Evolutionary conservation across 306 rosid genomes (phyloP).

Genomic region (Pachyrhizus erosus): DNA sequence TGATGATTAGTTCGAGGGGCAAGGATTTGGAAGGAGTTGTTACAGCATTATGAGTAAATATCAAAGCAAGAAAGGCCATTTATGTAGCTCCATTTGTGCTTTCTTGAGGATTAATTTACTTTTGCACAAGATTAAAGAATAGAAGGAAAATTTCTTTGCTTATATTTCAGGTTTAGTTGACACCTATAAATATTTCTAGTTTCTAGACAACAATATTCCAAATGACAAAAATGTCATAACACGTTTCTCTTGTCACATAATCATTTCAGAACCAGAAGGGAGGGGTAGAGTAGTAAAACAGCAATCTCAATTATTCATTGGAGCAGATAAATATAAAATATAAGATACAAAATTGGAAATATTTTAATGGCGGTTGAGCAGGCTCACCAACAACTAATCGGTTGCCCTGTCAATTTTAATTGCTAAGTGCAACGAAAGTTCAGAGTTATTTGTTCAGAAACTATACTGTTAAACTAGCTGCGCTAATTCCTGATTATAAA

Average conservation of each 20-base stretch:
- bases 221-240: constrained; percentile 42
- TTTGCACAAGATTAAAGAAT: neutral
- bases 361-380: constrained; percentile 44
- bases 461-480: constrained; percentile 38
- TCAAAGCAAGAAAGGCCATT: constrained; percentile 54
- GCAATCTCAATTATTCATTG: constrained; percentile 3
- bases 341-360: too few species aligned
- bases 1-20: constrained; percentile 43
- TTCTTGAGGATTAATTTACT: constrained; percentile 40
- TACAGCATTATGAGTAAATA: constrained; percentile 56
- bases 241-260: constrained; percentile 17
- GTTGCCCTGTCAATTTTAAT: constrained; percentile 71
- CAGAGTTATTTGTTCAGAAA: constrained; percentile 44
- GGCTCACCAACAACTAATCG: constrained; percentile 60
- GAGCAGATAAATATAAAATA: neutral
- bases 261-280: neutral
- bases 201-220: neutral
- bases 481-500: constrained; percentile 52
- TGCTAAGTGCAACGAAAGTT: constrained; percentile 25
- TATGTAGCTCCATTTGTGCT: constrained; percentile 60
- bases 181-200: constrained; percentile 36
- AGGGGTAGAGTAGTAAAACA: constrained; percentile 49
- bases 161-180: constrained; percentile 37
- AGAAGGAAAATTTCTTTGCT: constrained; percentile 32
- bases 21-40: constrained; percentile 57